Conservation (phyloP, 2,329 filamentous ascomycete species). For the Apiospora marii region DNA sequence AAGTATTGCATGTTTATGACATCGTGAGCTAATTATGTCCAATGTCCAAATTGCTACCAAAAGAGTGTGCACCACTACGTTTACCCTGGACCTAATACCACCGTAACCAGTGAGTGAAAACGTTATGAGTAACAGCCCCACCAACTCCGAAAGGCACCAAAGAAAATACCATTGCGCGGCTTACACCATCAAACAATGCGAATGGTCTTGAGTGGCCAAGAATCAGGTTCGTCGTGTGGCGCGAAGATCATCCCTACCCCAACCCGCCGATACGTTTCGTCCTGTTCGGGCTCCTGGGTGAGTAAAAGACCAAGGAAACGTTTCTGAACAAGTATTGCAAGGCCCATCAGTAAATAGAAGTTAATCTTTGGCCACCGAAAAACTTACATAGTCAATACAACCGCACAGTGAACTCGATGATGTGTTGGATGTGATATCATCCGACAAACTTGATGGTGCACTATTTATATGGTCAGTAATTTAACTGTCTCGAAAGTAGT, state of each 20-base stretch:
- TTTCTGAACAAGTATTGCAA: background rate
- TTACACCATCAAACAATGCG: background rate
- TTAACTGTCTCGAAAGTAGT: too few relatives aligned
- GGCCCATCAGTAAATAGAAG: background rate
- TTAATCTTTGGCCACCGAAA: background rate
- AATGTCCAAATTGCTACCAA: too few relatives aligned
- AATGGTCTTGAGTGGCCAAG: background rate
- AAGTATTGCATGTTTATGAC: too few relatives aligned
- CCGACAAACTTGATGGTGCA: background rate
- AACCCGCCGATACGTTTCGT: background rate
- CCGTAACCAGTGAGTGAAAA: too few relatives aligned
- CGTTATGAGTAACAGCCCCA: too few relatives aligned
- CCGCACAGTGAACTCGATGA: background rate
- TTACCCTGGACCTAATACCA: too few relatives aligned
- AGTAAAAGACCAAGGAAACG: background rate
- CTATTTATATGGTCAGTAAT: background rate
- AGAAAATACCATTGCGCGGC: background rate
- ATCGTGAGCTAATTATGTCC: too few relatives aligned
- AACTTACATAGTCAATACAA: background rate
- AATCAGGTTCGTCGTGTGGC: background rate
- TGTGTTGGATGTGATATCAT: background rate
- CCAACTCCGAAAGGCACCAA: too few relatives aligned
- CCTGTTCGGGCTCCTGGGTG: background rate
- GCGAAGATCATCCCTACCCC: background rate
- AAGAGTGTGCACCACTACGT: too few relatives aligned